A percentile compares a stretch with the other conserved stretches of the same genome.
Conservation (phyloP, 2,329 filamentous ascomycete genomes). For the Sarocladium brachiariae region DNA sequence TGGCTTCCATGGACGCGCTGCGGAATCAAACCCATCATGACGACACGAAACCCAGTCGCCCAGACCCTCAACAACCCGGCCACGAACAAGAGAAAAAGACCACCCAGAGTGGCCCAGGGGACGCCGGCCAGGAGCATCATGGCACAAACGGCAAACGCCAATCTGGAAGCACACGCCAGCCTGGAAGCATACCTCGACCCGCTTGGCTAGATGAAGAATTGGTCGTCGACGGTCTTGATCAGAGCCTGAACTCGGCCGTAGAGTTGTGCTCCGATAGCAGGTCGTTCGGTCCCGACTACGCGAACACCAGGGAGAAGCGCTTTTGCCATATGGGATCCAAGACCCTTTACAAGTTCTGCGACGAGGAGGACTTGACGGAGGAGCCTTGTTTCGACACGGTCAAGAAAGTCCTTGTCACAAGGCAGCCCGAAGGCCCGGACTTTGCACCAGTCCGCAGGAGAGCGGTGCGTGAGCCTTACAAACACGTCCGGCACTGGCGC, state of each 20-base stretch:
- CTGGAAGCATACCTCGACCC: background rate
- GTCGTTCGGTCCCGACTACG: background rate
- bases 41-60: background rate
- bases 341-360: background rate
- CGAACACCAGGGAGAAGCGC: background rate
- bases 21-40: background rate
- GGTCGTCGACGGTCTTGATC: too few species aligned
- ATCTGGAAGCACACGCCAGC: background rate
- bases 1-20: too few species aligned
- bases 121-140: too few species aligned
- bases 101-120: too few species aligned
- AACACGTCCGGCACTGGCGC: background rate
- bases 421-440: background rate
- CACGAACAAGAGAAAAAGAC: too few species aligned
- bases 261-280: background rate
- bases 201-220: background rate
- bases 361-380: background rate
- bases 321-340: background rate
- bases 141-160: too few species aligned
- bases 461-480: background rate
- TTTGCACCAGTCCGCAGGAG: background rate
- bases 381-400: background rate
- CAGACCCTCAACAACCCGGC: too few species aligned
- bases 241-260: background rate
- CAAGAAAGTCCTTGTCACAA: background rate